These are phyloP conservation scores for Lentinus brumalis DNA, from an alignment of 768 basidiomycete species.

Conservation along the genomic window DNA sequence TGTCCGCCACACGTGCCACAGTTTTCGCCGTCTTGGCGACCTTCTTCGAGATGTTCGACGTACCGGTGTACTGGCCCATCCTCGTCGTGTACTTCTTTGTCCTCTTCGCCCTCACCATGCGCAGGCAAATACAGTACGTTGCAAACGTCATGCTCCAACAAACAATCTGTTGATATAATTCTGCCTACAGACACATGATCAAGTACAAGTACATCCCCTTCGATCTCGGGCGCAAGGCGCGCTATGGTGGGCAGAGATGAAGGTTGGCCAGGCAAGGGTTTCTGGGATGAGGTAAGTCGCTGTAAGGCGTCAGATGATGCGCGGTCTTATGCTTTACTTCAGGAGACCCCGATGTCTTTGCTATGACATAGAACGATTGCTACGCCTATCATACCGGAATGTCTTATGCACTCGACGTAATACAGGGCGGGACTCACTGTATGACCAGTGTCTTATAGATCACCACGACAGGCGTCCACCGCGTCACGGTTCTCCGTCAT, in stretches of 20 bases:
- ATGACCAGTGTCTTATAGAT: too few relatives aligned
- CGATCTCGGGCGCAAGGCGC: constrained; percentile 91
- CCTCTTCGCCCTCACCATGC: constrained; percentile 93
- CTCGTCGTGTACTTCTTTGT: constrained; percentile 96
- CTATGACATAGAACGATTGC: constrained; percentile 17
- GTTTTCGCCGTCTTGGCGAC: constrained; percentile 81
- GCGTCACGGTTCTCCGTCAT: too few relatives aligned
- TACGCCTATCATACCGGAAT: constrained; percentile 11
- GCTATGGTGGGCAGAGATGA: constrained; percentile 65
- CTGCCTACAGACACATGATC: constrained; percentile 83
- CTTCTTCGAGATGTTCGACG: constrained; percentile 83
- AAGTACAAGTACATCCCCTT: constrained; percentile 98
- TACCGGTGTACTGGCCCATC: constrained; percentile 99
- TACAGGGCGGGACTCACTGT: background rate
- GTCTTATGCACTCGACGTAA: constrained; percentile 7
- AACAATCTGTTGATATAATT: background rate
- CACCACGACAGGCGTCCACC: too few relatives aligned
- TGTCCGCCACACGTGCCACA: constrained; percentile 88
- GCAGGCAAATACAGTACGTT: constrained; percentile 91
- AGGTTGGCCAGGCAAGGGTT: background rate
- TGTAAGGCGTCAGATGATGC: background rate
- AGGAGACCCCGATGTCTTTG: background rate
- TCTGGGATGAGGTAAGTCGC: background rate
- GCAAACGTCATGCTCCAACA: background rate
- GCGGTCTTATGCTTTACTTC: background rate